Conservation (phyloP, 169 alveolate genomes). For the Theileria orientalis region DNA sequence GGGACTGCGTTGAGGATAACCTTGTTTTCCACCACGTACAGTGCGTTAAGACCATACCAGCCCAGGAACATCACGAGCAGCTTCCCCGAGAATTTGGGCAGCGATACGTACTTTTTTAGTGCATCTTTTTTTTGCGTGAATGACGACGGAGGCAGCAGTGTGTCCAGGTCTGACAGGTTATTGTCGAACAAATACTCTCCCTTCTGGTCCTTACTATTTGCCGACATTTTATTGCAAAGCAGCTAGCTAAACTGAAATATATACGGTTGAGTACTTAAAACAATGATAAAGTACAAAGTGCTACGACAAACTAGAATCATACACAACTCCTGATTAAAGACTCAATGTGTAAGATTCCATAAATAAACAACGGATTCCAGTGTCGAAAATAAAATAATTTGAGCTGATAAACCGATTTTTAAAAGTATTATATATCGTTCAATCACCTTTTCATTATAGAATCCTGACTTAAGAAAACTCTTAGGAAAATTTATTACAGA, state of each 20-base stretch:
- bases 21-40: slow-evolving; percentile 78
- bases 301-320: not conserved
- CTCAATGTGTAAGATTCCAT: not conserved
- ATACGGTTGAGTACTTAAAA: not conserved
- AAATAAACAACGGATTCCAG: too few species aligned
- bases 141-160: slow-evolving; percentile 45
- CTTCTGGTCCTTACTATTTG: not conserved
- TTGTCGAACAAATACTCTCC: not conserved
- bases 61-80: slow-evolving; percentile 22
- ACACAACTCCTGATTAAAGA: not conserved
- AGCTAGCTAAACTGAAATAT: not conserved
- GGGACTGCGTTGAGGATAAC: slow-evolving; percentile 67
- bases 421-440: too few species aligned
- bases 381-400: too few species aligned
- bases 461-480: too few species aligned
- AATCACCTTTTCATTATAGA: too few species aligned
- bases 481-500: too few species aligned
- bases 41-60: slow-evolving; percentile 78
- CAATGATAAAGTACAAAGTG: not conserved
- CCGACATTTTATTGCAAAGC: not conserved
- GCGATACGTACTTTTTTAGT: not conserved
- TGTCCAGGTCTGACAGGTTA: slow-evolving; percentile 14
- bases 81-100: slow-evolving; percentile 5
- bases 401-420: too few species aligned
- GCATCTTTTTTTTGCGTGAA: slow-evolving; percentile 28